Evolutionary conservation across 2,329 filamentous ascomycete species (phyloP), one percentile per base, ranked within the genome.

Genomic region (Fusarium sp.): DNA sequence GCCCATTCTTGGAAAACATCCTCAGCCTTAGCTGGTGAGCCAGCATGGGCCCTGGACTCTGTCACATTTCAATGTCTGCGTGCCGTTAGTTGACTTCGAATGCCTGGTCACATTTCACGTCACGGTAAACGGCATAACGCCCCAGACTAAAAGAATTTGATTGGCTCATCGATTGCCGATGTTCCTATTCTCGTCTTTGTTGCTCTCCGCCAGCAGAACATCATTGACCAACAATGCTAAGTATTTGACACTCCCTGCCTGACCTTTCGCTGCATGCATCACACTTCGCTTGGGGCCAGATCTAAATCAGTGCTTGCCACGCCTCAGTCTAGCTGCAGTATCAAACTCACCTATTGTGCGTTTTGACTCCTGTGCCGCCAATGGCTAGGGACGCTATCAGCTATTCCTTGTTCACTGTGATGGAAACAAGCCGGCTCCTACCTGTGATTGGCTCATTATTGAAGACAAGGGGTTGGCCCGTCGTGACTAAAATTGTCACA

Each of bases 401-500:
- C 67, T 40, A 46, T 72, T 67, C 67, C 67, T 63, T 68, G 63
- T 58, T 52, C 43, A 53, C 52, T 62, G 76, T 77, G 71, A 78
- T 68, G 69, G 66, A 43, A 66, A 49, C 28, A 69, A 58, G 66
- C 67, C 46, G 28, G 28, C 35, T 64, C 50, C 35, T 30, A 32
- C 11, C 40, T 46, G 35, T 67, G 69, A 78, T 78, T 78, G 76
- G 76, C 33, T 62, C 47, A 42, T 44, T 44, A 46, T 30, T 49
- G 11, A 53, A 60, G 64, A 71, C 65, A 59, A 61, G 72, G 67
- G 68, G 52, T 35, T 63, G 57, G 57, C 67, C 53, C 64, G 67
- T 63, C 57, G 75, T 68, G 64, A 76, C 73, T 64, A 75, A 69
- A 77, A 49, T 60, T 56, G 60, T 78, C 75, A 77, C 75, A 75